Conservation (phyloP, 495 filamentous ascomycete genomes). For the Penicillium atrosanguineum region DNA sequence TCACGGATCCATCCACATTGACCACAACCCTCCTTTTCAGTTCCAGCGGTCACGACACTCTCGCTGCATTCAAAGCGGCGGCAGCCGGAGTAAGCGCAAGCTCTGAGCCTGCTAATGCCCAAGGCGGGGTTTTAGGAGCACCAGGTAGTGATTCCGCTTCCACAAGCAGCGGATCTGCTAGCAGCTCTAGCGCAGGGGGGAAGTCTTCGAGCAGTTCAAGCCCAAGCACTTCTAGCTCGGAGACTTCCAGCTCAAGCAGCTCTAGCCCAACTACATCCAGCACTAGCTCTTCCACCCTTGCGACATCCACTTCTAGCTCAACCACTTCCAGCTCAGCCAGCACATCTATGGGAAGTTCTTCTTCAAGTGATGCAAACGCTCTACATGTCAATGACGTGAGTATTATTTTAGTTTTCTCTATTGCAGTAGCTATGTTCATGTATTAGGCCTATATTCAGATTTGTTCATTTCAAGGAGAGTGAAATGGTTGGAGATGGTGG, state of each 20-base stretch:
- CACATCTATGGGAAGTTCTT: not conserved
- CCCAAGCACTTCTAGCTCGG: not conserved
- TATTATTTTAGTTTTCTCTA: not conserved
- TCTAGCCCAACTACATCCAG: not conserved
- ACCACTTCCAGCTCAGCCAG: too few relatives aligned
- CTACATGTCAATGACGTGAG: not conserved
- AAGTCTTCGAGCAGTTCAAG: not conserved
- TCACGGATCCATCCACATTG: not conserved
- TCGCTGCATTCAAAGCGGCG: not conserved
- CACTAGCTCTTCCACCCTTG: too few relatives aligned
- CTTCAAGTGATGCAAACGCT: not conserved
- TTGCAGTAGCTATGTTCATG: not conserved
- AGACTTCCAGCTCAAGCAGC: not conserved
- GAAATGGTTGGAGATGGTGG: too few relatives aligned
- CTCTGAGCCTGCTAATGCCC: not conserved
- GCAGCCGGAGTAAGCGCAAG: not conserved
- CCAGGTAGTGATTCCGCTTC: not conserved
- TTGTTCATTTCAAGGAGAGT: too few relatives aligned
- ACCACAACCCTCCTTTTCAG: not conserved
- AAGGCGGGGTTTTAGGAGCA: not conserved
- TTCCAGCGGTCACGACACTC: not conserved
- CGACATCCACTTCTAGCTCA: too few relatives aligned
- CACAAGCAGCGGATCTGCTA: not conserved
- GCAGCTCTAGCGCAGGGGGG: not conserved
- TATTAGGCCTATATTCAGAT: not conserved